Evolutionary conservation across 108 stramenopile species (phyloP).

Genomic region (Fragilaria radians): DNA sequence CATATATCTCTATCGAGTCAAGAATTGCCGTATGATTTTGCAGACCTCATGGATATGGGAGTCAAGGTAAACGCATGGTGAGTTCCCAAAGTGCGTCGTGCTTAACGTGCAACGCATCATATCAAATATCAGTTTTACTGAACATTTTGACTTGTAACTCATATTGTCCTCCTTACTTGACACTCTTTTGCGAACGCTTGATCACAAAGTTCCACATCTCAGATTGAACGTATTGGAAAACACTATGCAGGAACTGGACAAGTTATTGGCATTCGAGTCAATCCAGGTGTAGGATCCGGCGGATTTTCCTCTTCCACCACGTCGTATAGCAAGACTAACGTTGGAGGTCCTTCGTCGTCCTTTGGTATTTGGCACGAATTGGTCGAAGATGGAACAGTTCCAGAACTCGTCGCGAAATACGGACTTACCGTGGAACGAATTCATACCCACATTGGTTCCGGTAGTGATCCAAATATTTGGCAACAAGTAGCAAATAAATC

Average conservation of each 20-base stretch:
- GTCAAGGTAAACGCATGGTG: slow-evolving; percentile 82
- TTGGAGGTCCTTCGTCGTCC: slow-evolving; percentile 92
- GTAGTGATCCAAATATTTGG: slow-evolving; percentile 96
- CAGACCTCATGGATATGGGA: slow-evolving; percentile 69
- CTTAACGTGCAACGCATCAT: not conserved
- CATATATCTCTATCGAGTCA: slow-evolving; percentile 91
- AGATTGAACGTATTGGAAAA: slow-evolving; percentile 84
- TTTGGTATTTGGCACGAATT: slow-evolving; percentile 94
- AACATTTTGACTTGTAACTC: not conserved
- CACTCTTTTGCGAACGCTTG: too few species aligned
- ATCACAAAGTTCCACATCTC: slow-evolving; percentile 72
- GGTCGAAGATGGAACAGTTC: slow-evolving; percentile 76
- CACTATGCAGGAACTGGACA: slow-evolving; percentile 70
- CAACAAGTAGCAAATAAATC: slow-evolving; percentile 86
- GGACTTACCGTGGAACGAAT: slow-evolving; percentile 89
- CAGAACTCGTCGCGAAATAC: slow-evolving; percentile 81
- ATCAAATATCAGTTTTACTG: not conserved
- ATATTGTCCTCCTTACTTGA: too few species aligned
- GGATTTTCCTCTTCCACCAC: slow-evolving; percentile 89
- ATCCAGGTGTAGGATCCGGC: slow-evolving; percentile 96
- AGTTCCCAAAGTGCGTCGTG: slow-evolving; percentile 12
- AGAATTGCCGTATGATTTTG: slow-evolving; percentile 89
- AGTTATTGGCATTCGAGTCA: slow-evolving; percentile 92
- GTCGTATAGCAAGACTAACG: slow-evolving; percentile 91
- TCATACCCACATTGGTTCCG: slow-evolving; percentile 98